Evolutionary conservation across 140 eudicot genomes (phyloP).

Genomic region (Erigeron philadelphicus): DNA sequence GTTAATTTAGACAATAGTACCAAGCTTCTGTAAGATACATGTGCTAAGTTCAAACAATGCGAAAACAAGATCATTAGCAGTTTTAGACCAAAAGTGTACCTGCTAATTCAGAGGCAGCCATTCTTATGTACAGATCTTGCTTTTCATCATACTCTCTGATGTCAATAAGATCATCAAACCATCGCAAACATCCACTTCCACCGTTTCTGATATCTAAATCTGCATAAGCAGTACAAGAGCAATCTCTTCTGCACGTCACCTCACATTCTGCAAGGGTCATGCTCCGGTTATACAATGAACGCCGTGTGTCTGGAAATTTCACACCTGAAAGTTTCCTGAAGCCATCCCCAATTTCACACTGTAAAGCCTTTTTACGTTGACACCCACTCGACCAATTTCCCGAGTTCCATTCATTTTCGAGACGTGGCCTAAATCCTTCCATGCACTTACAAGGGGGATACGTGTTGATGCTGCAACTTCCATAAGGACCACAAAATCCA

Average conservation of each 20-base stretch:
- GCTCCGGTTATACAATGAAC: not conserved
- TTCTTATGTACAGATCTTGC: too few relatives aligned
- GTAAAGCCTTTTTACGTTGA: not conserved
- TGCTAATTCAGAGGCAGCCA: too few relatives aligned
- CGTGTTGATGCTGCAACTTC: conserved; percentile 10
- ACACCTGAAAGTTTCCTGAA: not conserved
- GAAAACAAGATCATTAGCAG: too few relatives aligned
- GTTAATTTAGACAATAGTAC: too few relatives aligned
- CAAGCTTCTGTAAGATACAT: too few relatives aligned
- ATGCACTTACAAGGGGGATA: conserved; percentile 11
- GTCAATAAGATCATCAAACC: too few relatives aligned
- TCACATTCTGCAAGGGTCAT: conserved; percentile 1
- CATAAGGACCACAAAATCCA: conserved; percentile 19
- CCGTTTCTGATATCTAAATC: not conserved
- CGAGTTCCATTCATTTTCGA: not conserved
- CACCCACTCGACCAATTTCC: conserved; percentile 19
- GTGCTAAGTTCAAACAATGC: too few relatives aligned
- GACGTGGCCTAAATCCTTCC: conserved; percentile 12
- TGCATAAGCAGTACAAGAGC: too few relatives aligned
- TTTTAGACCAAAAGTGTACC: too few relatives aligned
- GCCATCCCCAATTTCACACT: not conserved
- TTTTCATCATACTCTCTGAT: too few relatives aligned
- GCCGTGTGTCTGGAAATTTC: not conserved
- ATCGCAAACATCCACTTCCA: conserved; percentile 2
- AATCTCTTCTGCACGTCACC: not conserved